Evolutionary conservation across 805 yeast genomes (phyloP), one percentile per base, ranked within the genome.

Genomic region (Lipomyces starkeyi): DNA sequence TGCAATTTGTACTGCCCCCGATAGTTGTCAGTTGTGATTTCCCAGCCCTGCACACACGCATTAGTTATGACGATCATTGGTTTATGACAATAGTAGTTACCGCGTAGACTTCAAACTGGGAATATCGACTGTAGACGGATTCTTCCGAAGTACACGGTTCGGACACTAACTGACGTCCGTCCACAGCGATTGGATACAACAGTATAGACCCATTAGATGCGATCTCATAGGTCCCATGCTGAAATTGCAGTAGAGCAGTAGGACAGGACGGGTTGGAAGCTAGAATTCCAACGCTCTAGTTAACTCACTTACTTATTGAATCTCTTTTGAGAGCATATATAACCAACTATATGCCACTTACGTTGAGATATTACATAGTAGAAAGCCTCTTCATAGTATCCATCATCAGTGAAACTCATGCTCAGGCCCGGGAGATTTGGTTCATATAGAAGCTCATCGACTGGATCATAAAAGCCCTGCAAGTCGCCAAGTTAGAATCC

Each of bases 391-490:
- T 95, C 99, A 78, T 84, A 95, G 78, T 82, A 86, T 4, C 98
- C 98, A 79, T 95, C 98, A 29, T 85, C 88, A 0, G 98, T 93
- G 82, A 95, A 95, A 1, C 97, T 91, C 79, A 89, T 91, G 4
- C 96, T 89, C 64, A 94, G 86, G 52, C 99, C 99, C 1, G 99
- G 97, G 55, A 95, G 83, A 8, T 93, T 94, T 1, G 99, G 99
- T 78, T 95, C 99, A 69, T 93, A 91, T 66, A 95, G 82, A 20
- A 94, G 85, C 79, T 95, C 99, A 77, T 94, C 97, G 35, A 93
- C 90, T 2, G 99, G 99, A 78, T 95, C 98, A 78, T 87, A 95
- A 77, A 95, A 95, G 1, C 80, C 83, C 77, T 75, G 55, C 8
- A 55, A 37, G 40, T 17, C 14, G 37, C 37, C 29, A 14, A 37